These are phyloP conservation scores for Botrytis squamosa DNA, from an alignment of 2,329 filamentous ascomycete genomes.

Conservation along the genomic window DNA sequence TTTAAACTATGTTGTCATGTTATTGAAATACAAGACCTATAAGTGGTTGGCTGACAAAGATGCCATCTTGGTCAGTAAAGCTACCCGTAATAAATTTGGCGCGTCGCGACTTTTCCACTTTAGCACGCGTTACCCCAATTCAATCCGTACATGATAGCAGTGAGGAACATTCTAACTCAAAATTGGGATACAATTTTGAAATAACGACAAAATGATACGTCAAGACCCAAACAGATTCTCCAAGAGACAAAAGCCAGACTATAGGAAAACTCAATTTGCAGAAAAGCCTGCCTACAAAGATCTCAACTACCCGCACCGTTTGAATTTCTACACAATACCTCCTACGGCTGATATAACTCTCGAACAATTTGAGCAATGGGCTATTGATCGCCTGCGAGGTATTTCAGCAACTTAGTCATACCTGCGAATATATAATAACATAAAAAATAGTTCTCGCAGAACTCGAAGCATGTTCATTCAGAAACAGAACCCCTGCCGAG, in stretches of 20 bases:
- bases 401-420: conserved; percentile 36
- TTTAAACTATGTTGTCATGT: neutral
- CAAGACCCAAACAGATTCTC: conserved; percentile 42
- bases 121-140: conserved; percentile 16
- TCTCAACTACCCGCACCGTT: conserved; percentile 75
- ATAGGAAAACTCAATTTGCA: conserved; percentile 85
- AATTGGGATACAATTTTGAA: neutral
- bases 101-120: conserved; percentile 23
- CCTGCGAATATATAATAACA: conserved; percentile 37
- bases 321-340: conserved; percentile 88
- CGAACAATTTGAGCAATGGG: conserved; percentile 98
- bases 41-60: neutral
- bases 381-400: conserved; percentile 86
- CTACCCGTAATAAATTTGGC: conserved; percentile 1
- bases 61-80: neutral
- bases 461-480: conserved; percentile 91
- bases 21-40: neutral
- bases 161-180: conserved; percentile 1
- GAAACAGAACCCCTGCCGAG: conserved; percentile 82
- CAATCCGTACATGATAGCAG: neutral
- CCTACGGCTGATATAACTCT: conserved; percentile 93
- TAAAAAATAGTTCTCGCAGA: conserved; percentile 69
- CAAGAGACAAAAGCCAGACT: conserved; percentile 75
- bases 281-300: conserved; percentile 59
- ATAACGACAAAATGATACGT: conserved; percentile 36